Conservation (phyloP, 2,329 filamentous ascomycete genomes). For the Alternaria viburni region DNA sequence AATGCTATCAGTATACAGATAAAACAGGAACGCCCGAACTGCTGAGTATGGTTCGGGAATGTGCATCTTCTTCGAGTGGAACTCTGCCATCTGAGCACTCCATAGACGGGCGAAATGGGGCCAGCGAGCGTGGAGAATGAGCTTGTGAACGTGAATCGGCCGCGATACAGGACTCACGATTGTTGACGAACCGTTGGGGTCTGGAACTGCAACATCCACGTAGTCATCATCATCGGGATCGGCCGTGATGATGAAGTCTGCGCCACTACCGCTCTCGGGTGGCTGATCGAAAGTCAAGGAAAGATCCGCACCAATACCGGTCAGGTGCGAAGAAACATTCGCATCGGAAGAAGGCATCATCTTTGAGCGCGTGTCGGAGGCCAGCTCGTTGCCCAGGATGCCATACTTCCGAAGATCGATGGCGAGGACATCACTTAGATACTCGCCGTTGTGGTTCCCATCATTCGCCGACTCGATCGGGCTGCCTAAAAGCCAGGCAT, state of each 20-base stretch:
- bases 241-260: conserved; percentile 91
- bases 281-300: conserved; percentile 85
- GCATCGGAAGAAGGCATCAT: conserved; percentile 58
- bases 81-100: conserved; percentile 94
- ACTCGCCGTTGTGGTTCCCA: conserved; percentile 80
- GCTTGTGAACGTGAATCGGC: conserved; percentile 92
- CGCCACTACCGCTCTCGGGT: conserved; percentile 82
- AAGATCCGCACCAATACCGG: conserved; percentile 81
- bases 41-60: conserved; percentile 95
- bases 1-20: conserved; percentile 96
- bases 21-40: conserved; percentile 93
- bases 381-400: conserved; percentile 79
- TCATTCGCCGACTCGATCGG: conserved; percentile 73
- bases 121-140: conserved; percentile 95
- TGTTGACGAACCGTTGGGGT: conserved; percentile 45
- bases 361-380: conserved; percentile 51
- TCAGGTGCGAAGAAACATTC: conserved; percentile 59
- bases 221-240: conserved; percentile 76
- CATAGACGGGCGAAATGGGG: conserved; percentile 94
- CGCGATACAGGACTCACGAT: conserved; percentile 60
- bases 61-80: conserved; percentile 96
- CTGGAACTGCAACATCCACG: conserved; percentile 61
- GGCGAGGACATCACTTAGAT: conserved; percentile 91
- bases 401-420: conserved; percentile 93
- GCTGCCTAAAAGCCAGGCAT: conserved; percentile 95